Conservation (phyloP, 2,329 filamentous ascomycete genomes). For the Metarhizium brunneum region DNA sequence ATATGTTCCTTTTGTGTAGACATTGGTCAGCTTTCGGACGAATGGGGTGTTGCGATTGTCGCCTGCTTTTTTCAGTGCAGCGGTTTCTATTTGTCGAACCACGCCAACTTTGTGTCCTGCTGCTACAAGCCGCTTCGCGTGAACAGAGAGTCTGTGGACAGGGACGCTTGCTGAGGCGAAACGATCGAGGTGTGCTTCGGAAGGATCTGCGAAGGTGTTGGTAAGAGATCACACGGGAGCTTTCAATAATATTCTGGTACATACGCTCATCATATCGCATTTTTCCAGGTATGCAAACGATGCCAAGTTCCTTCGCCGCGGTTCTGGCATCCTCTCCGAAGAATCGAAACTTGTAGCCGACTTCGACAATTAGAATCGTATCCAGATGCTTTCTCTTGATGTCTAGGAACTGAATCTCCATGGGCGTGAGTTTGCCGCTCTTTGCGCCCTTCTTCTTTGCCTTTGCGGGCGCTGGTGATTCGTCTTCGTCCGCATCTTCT, state of each 20-base stretch:
- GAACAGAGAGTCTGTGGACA: conserved; percentile 81
- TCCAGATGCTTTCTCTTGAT: conserved; percentile 90
- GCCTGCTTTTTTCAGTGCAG: conserved; percentile 87
- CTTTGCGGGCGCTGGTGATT: conserved; percentile 38
- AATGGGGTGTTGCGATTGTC: conserved; percentile 93
- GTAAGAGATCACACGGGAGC: neutral
- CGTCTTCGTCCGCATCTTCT: conserved; percentile 46
- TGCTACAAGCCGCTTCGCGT: conserved; percentile 84
- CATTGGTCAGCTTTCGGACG: conserved; percentile 81
- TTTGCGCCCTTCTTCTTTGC: conserved; percentile 61
- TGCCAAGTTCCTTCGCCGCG: conserved; percentile 83
- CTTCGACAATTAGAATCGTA: conserved; percentile 83
- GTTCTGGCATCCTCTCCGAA: conserved; percentile 89
- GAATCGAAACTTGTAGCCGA: conserved; percentile 96
- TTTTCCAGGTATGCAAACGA: conserved; percentile 95
- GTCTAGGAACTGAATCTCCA: conserved; percentile 88
- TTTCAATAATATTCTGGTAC: conserved; percentile 15
- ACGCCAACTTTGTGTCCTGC: conserved; percentile 95
- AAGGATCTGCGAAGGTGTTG: conserved; percentile 47
- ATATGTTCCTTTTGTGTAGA: conserved; percentile 98
- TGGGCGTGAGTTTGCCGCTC: conserved; percentile 75
- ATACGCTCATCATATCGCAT: conserved; percentile 83
- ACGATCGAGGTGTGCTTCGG: conserved; percentile 81
- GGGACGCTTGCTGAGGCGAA: conserved; percentile 97
- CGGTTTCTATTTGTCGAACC: conserved; percentile 89